phyloP scores from a whole-genome alignment of 441 rosid species.

The Eruca vesicaria region DNA sequence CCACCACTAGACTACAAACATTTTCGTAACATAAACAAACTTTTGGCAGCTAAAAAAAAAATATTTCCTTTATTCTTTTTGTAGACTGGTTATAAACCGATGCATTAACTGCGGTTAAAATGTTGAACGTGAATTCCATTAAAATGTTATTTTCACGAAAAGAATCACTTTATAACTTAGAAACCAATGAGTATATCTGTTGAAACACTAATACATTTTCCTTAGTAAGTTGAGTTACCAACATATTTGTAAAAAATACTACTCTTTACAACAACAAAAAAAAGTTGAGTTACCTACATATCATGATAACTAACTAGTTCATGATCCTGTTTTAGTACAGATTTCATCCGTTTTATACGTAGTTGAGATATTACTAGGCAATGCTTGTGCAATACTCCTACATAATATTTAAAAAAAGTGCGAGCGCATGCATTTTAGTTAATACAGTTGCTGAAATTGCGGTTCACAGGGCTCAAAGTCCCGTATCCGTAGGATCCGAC shows the following conservation, averaged over 20 bases:
- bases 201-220: not conserved
- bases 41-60: not conserved
- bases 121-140: not conserved
- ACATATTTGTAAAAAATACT: no score
- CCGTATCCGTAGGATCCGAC: conserved; percentile 31
- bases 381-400: no score
- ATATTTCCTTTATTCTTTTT: not conserved
- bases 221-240: no score
- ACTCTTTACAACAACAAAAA: no score
- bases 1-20: not conserved
- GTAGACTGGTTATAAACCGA: not conserved
- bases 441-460: conserved; percentile 36
- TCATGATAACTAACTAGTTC: not conserved
- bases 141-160: not conserved
- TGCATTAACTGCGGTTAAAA: not conserved
- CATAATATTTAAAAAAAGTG: not conserved
- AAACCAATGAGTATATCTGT: not conserved
- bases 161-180: not conserved
- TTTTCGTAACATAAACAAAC: not conserved
- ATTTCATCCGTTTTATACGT: not conserved
- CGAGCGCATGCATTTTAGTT: conserved; percentile 25
- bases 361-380: not conserved
- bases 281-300: not conserved
- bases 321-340: not conserved
- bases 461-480: conserved; percentile 38